Percentiles rank a stretch among this genome's conserved stretches.
Evolutionary conservation across 768 basidiomycete species (phyloP).

Genomic region (Trametes elegans): DNA sequence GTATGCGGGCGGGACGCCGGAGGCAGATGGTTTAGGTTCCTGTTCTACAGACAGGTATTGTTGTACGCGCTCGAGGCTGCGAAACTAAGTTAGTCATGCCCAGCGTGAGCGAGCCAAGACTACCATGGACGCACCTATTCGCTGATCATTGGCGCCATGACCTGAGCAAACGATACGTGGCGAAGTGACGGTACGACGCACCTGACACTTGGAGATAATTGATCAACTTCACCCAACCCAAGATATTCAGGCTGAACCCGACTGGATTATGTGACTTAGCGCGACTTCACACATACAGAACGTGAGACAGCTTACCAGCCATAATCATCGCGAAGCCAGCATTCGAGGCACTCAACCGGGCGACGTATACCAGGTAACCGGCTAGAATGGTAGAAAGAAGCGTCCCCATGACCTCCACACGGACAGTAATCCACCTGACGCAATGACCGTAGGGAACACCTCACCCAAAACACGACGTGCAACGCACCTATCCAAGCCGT

Average conservation of each 20-base stretch:
- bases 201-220: conserved; percentile 49
- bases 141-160: neutral
- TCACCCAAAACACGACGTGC: neutral
- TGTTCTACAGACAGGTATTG: conserved; percentile 58
- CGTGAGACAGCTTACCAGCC: conserved; percentile 32
- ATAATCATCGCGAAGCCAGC: conserved; percentile 40
- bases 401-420: conserved; percentile 57
- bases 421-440: conserved; percentile 44
- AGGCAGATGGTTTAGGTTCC: conserved; percentile 41
- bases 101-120: neutral
- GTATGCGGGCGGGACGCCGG: conserved; percentile 55
- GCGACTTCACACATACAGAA: neutral
- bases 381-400: conserved; percentile 50
- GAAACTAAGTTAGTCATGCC: neutral
- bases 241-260: conserved; percentile 53
- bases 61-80: conserved; percentile 48
- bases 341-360: conserved; percentile 39
- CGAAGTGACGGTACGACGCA: conserved; percentile 15
- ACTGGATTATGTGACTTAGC: conserved; percentile 29
- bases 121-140: neutral
- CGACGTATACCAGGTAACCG: conserved; percentile 48
- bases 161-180: neutral
- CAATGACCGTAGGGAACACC: neutral
- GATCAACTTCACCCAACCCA: conserved; percentile 46
- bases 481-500: conserved; percentile 46